These are phyloP conservation scores for Anacardium occidentale DNA, from an alignment of 345 rosid species.

Conservation along the genomic window DNA sequence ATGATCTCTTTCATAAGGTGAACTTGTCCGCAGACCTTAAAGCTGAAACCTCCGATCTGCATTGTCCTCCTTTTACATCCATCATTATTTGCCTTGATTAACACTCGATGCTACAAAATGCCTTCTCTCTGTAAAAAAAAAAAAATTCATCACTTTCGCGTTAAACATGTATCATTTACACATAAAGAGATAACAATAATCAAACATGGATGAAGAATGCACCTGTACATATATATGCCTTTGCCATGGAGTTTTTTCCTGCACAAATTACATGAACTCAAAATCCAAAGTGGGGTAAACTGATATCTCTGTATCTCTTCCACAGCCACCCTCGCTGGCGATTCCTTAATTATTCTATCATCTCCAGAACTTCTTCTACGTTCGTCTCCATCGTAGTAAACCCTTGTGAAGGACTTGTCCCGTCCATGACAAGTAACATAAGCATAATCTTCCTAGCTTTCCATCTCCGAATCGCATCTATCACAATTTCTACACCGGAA, in stretches of 20 bases:
- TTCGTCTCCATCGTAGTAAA: conserved; percentile 48
- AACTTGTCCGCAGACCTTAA: conserved; percentile 39
- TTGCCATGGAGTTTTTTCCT: conserved; percentile 65
- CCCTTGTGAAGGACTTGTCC: conserved; percentile 47
- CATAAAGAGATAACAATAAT: too few relatives aligned
- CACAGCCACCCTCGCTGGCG: conserved; percentile 25
- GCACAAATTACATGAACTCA: conserved; percentile 60
- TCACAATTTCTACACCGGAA: conserved; percentile 32
- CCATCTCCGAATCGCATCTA: conserved; percentile 34
- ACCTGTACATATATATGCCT: conserved; percentile 90
- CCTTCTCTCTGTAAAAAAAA: conserved; percentile 59
- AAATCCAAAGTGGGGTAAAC: conserved; percentile 50
- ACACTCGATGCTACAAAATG: conserved; percentile 79
- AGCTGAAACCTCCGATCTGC: conserved; percentile 48
- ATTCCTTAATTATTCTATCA: conserved; percentile 22
- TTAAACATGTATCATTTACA: neutral
- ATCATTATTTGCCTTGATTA: conserved; percentile 58
- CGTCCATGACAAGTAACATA: conserved; percentile 56
- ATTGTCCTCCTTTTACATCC: conserved; percentile 64
- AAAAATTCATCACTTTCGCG: neutral
- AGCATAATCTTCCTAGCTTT: conserved; percentile 60
- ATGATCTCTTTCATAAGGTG: conserved; percentile 47
- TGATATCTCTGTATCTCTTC: conserved; percentile 27
- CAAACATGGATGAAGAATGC: neutral
- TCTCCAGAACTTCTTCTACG: conserved; percentile 9